phyloP scores from a whole-genome alignment of 768 basidiomycete genomes.

The Daedalea quercina region DNA sequence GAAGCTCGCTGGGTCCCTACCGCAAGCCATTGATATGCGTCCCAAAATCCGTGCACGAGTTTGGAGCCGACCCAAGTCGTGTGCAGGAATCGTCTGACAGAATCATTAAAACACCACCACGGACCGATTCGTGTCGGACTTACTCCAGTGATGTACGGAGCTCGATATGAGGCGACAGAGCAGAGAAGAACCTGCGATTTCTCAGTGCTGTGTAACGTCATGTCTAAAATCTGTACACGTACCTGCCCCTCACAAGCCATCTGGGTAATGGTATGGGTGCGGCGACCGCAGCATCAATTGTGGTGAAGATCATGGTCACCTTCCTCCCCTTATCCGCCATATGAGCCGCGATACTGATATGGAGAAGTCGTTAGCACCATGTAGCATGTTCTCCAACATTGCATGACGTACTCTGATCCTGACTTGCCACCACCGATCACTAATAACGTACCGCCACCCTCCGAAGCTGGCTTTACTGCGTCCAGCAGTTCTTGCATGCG shows the following conservation, averaged over 20 bases:
- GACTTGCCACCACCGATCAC: constrained; percentile 67
- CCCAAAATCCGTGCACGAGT: constrained; percentile 45
- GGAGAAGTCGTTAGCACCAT: not conserved
- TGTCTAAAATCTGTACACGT: not conserved
- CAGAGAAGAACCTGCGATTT: not conserved
- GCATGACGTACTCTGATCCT: constrained; percentile 44
- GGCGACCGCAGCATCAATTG: constrained; percentile 43
- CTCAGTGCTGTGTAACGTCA: not conserved
- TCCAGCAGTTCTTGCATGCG: not conserved
- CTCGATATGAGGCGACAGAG: constrained; percentile 39
- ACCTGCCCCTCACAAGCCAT: constrained; percentile 55
- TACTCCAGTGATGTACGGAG: constrained; percentile 50
- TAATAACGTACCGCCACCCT: constrained; percentile 27
- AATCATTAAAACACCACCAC: constrained; percentile 12
- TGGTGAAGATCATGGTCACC: constrained; percentile 47
- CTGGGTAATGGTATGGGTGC: constrained; percentile 39
- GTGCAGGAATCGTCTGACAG: constrained; percentile 48
- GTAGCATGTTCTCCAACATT: not conserved
- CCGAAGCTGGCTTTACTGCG: not conserved
- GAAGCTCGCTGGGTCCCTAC: constrained; percentile 22
- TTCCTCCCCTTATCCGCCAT: constrained; percentile 40
- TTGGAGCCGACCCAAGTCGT: constrained; percentile 48
- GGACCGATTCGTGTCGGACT: constrained; percentile 11
- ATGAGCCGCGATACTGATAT: constrained; percentile 29
- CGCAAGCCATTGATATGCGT: constrained; percentile 30